Base-by-base conservation (phyloP, 2,329 filamentous ascomycete species). In the Neonectria coccinea region DNA sequence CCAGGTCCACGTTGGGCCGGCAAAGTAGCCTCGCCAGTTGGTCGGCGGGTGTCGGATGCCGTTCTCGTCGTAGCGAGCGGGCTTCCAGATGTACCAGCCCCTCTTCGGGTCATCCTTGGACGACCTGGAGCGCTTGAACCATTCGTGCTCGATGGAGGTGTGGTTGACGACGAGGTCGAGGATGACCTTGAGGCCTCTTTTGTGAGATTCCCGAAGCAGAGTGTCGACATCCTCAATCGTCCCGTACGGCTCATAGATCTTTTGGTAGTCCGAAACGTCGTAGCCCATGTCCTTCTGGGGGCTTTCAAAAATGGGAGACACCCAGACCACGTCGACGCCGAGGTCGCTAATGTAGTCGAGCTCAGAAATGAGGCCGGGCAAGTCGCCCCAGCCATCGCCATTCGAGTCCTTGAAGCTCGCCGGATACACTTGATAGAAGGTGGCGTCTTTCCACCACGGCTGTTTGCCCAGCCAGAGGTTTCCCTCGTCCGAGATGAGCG, bases 81-180 rank as follows among this genome's bases (percentile, higher is more conserved):
- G 84, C 63, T 84, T 83, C 90, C 90, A 92, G 70, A 91, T 88
- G 71, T 90, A 91, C 84, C 85, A 91, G 71, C 89, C 84, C 20
- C 87, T 78, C 67, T 89, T 87, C 0, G 82, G 76, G 68, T 82
- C 85, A 14, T 79, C 74, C 62, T 81, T 85, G 2, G 82, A 84
- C 0, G 81, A 83, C 3, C 84, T 80, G 2, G 85, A 85, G 52
- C 87, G 82, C 53, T 83, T 79, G 75, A 89, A 89, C 87, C 87
- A 89, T 7, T 79, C 75, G 56, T 89, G 86, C 70, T 88, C 79
- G 33, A 79, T 69, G 0, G 79, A 81, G 0, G 90, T 92, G 72
- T 93, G 91, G 62, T 93, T 93, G 18, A 92, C 86, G 0, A 93
- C 91, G 8, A 93, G 79, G 68, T 93, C 91, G 68, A 93, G 86